A percentile compares a stretch with the other conserved stretches of the same genome.
phyloP scores from a whole-genome alignment of 2,329 filamentous ascomycete species.

The Aureobasidium uvarum region DNA sequence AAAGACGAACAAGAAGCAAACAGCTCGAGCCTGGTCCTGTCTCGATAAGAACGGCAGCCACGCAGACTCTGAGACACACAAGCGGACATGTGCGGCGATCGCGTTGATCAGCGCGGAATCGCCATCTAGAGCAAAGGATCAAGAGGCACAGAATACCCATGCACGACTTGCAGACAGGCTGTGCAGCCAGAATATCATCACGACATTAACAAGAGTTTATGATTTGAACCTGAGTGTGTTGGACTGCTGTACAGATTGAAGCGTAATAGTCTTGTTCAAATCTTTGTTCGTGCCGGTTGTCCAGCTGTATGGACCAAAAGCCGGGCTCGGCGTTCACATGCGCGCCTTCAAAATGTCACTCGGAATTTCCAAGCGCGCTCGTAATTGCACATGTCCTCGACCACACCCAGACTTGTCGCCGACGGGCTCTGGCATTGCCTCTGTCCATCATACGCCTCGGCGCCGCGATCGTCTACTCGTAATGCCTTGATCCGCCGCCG shows the following conservation, averaged over 20 bases:
- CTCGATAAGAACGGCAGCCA: neutral
- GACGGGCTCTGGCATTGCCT: conserved; percentile 66
- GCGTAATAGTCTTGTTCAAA: neutral
- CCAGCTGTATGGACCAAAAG: neutral
- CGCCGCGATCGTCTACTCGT: conserved; percentile 8
- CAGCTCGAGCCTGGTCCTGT: neutral
- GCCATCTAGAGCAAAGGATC: neutral
- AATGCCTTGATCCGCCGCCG: conserved; percentile 25
- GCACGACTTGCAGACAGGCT: conserved; percentile 4
- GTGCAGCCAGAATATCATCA: conserved; percentile 15
- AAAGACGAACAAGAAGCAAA: conserved; percentile 9
- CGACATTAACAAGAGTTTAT: conserved; percentile 15
- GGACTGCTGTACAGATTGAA: neutral
- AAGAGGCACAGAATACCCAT: conserved; percentile 8
- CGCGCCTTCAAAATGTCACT: conserved; percentile 13
- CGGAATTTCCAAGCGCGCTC: neutral
- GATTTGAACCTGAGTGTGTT: neutral
- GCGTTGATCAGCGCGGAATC: neutral
- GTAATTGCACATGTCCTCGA: conserved; percentile 35
- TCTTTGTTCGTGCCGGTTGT: too few relatives aligned
- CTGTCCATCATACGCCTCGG: conserved; percentile 52
- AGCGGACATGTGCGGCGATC: neutral
- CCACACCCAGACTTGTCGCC: conserved; percentile 39
- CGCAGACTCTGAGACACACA: neutral
- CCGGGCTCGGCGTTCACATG: neutral